Base-by-base conservation (phyloP, 805 yeast genomes). In the Ogataea polymorpha region DNA sequence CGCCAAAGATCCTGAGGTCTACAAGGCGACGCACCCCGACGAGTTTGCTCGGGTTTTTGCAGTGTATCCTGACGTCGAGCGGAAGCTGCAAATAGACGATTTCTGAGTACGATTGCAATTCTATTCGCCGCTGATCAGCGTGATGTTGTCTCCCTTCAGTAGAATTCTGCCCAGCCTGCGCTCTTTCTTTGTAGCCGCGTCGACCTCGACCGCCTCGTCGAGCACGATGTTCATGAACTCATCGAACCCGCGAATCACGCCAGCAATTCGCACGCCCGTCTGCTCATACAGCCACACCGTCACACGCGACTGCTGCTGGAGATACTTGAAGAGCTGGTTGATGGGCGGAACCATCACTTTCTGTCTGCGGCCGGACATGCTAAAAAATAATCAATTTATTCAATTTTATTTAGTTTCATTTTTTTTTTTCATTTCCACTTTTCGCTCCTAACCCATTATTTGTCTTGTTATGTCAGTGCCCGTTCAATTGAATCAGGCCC, bases 61-160 rank as follows among this genome's bases (percentile, higher is more conserved):
- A 16, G 39, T 47, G 23, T 59, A 60, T 37, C 65, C 65, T 5
- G 53, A 52, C 7, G 53, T 55, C 5, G 24, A 49, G 18, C 23
- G 29, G 28, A 41, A 32, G 17, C 25, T 39, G 20, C 35, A 46
- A 21, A 5, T 29, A 12, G 40, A 34, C 16, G 23, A 9, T 30
- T 25, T 15, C 24, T 23, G 17, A 16, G 2, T 15, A 21, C 20
- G 16, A 15, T n/a, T 6, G 15, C 15, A 9, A 25, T 27, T 46
- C 18, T 51, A 79, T 30, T 66, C 35, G 13, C 35, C 41, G 26
- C 35, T 37, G 1, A 93, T 83, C 42, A 91, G 66, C 7, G 96
- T 83, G 32, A 93, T 86, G 59, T 89, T 93, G 59, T 93, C 99
- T 4, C 99, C 99, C 63, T 93, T 93, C 42, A 93, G 68, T 50